A percentile compares a stretch with the other conserved stretches of the same genome.
These are phyloP conservation scores for Fusarium virguliforme DNA, from an alignment of 2,329 filamentous ascomycete genomes.

Conservation along the genomic window DNA sequence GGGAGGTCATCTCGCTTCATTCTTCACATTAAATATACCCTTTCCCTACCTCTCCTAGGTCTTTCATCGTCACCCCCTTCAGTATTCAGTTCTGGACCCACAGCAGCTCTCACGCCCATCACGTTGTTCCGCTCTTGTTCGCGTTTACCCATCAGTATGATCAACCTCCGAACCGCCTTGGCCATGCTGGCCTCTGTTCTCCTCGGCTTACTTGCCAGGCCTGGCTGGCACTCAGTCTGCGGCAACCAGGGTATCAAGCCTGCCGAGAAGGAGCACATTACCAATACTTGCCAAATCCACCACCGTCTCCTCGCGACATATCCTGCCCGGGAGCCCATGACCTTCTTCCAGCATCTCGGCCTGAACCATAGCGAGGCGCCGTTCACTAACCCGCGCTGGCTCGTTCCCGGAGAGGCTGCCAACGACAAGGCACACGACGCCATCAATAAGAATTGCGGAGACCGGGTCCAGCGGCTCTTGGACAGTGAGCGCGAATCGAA, in stretches of 20 bases:
- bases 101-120: background rate
- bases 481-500: background rate
- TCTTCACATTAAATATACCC: background rate
- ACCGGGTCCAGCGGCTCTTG: background rate
- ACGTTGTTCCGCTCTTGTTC: background rate
- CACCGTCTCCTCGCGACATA: background rate
- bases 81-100: background rate
- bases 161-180: background rate
- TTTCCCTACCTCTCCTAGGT: background rate
- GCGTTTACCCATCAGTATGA: background rate
- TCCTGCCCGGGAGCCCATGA: background rate
- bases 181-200: background rate
- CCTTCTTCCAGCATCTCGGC: background rate
- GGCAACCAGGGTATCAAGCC: background rate
- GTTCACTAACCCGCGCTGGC: background rate
- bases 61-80: background rate
- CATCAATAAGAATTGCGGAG: background rate
- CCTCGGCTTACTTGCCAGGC: background rate
- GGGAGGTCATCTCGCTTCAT: background rate
- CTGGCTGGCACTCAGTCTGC: background rate
- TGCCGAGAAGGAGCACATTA: background rate
- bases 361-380: background rate
- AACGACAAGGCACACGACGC: slow-evolving; percentile 2
- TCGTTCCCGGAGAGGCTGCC: background rate
- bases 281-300: background rate